Percentiles rank a stretch among this genome's conserved stretches.
phyloP scores from a whole-genome alignment of 2,329 filamentous ascomycete species.

The Xylaria multiplex region DNA sequence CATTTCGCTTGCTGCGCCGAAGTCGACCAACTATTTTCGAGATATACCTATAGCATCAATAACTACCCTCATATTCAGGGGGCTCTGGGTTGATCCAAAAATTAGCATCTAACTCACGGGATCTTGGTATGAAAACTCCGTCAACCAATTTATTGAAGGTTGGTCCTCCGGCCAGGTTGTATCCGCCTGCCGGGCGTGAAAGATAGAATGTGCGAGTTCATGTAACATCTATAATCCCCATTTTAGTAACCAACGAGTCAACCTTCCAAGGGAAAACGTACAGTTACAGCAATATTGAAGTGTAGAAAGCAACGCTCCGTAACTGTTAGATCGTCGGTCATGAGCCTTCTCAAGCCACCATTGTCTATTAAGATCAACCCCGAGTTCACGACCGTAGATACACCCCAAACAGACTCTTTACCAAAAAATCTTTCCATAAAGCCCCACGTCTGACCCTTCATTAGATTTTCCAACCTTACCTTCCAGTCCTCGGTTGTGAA shows the following conservation, averaged over 20 bases:
- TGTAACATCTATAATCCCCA: slow-evolving; percentile 14
- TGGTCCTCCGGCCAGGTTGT: neutral
- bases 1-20: slow-evolving; percentile 15
- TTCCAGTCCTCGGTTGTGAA: neutral
- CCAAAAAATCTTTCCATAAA: neutral
- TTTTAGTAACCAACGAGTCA: neutral
- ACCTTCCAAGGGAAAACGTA: neutral
- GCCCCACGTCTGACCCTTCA: neutral
- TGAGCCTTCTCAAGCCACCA: neutral
- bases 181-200: neutral
- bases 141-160: neutral
- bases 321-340: slow-evolving; percentile 8
- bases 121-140: neutral
- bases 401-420: neutral
- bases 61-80: neutral
- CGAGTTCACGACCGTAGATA: neutral
- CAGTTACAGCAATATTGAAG: neutral
- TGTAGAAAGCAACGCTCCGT: slow-evolving; percentile 21
- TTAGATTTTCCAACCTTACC: neutral
- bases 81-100: neutral
- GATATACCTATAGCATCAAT: neutral
- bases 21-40: slow-evolving; percentile 6
- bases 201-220: slow-evolving; percentile 24
- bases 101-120: slow-evolving; percentile 20
- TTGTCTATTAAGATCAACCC: slow-evolving; percentile 9